These are phyloP conservation scores for Rusavskia elegans DNA, from an alignment of 495 filamentous ascomycete genomes.

Conservation along the genomic window DNA sequence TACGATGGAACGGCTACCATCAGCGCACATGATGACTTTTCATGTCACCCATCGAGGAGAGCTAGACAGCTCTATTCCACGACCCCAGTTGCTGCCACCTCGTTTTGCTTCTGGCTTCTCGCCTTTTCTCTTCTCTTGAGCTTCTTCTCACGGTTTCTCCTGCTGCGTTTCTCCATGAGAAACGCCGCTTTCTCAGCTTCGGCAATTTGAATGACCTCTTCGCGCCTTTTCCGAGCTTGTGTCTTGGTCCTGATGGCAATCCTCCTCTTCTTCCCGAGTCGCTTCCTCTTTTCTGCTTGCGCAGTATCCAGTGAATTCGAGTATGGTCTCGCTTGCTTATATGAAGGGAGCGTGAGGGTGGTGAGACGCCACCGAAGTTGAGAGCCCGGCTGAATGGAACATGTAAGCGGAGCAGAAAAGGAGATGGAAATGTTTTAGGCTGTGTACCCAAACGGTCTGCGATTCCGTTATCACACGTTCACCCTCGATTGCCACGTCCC, in stretches of 20 bases:
- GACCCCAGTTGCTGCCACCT: not conserved
- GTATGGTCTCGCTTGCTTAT: not conserved
- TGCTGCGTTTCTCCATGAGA: constrained; percentile 9
- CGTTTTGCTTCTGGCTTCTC: not conserved
- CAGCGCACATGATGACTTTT: no score
- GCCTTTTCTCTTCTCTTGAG: constrained; percentile 12
- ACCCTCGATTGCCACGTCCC: not conserved
- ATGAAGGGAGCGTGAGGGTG: not conserved
- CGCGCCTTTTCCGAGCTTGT: not conserved
- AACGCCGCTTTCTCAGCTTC: constrained; percentile 3
- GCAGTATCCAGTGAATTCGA: not conserved
- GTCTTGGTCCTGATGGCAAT: constrained; percentile 4
- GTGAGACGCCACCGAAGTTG: not conserved
- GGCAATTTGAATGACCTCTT: not conserved
- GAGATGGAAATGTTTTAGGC: no score
- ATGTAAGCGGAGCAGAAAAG: not conserved
- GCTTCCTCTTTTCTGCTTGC: not conserved
- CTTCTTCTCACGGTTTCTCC: constrained; percentile 12
- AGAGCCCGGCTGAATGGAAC: not conserved
- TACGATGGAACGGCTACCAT: no score
- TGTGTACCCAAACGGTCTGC: not conserved
- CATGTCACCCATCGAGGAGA: no score
- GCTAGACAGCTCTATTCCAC: not conserved
- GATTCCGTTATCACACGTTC: not conserved
- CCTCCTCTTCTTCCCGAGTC: constrained; percentile 12